Conservation (phyloP, 768 basidiomycete species). For the Arthromyces matolae region DNA sequence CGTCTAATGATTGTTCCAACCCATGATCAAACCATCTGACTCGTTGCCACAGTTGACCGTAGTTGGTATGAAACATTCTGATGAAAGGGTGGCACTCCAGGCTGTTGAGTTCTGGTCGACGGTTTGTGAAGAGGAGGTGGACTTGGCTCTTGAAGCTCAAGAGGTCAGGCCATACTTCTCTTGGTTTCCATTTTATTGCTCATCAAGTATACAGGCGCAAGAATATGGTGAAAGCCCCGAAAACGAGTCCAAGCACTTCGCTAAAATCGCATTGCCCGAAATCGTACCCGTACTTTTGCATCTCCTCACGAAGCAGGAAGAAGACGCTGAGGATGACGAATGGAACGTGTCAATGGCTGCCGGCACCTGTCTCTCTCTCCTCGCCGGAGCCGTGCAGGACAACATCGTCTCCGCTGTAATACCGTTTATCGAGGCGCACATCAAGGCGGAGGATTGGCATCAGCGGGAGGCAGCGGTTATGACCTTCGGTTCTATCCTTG, state of each 20-base stretch:
- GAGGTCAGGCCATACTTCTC: constrained; percentile 51
- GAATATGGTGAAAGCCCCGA: constrained; percentile 88
- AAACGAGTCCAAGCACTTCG: constrained; percentile 85
- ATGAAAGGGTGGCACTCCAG: constrained; percentile 90
- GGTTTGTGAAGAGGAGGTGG: constrained; percentile 96
- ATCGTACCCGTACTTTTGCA: constrained; percentile 89
- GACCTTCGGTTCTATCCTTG: constrained; percentile 97
- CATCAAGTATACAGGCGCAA: constrained; percentile 54
- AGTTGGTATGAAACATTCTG: constrained; percentile 92
- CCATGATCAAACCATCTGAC: constrained; percentile 16
- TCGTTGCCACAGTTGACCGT: constrained; percentile 71
- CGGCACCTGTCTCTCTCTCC: constrained; percentile 82
- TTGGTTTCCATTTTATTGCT: background rate
- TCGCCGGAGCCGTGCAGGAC: constrained; percentile 89
- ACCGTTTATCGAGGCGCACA: constrained; percentile 96
- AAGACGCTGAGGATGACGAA: constrained; percentile 97
- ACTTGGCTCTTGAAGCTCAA: constrained; percentile 84
- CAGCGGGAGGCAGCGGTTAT: constrained; percentile 95
- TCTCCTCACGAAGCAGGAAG: constrained; percentile 89
- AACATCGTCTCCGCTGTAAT: constrained; percentile 89
- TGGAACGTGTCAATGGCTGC: constrained; percentile 99
- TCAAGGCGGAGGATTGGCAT: constrained; percentile 91
- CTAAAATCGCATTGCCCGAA: constrained; percentile 91
- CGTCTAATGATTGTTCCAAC: constrained; percentile 29
- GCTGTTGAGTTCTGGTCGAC: constrained; percentile 99